Conservation (phyloP, 192 early-diverging fungal species). For the Pecoramyces ruminantium region DNA sequence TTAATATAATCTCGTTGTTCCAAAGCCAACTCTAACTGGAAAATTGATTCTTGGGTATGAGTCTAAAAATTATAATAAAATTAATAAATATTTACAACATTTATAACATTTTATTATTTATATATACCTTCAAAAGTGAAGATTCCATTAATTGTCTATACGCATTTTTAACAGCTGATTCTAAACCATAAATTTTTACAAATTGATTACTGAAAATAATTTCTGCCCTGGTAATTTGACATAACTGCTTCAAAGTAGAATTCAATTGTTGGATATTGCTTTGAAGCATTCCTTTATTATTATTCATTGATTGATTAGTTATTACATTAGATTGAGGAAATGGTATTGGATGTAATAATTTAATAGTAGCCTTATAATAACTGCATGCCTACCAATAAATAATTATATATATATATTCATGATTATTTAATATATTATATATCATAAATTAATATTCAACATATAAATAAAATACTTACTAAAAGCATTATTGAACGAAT, state of each 20-base stretch:
- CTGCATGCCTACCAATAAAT: neutral
- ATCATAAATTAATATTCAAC: too few species aligned
- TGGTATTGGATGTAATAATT: neutral
- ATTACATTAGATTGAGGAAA: constrained; percentile 9
- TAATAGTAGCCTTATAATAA: neutral
- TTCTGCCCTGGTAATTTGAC: constrained; percentile 38
- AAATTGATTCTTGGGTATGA: constrained; percentile 41
- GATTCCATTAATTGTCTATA: constrained; percentile 34
- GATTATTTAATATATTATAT: too few species aligned
- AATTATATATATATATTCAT: too few species aligned
- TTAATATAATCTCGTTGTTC: constrained; percentile 75
- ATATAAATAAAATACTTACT: constrained; percentile 14
- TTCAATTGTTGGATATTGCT: constrained; percentile 18
- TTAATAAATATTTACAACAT: too few species aligned
- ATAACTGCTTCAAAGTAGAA: constrained; percentile 16
- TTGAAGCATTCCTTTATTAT: constrained; percentile 2
- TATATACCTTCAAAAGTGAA: constrained; percentile 17
- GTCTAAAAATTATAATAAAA: too few species aligned
- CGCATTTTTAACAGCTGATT: constrained; percentile 36
- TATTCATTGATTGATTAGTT: constrained; percentile 11
- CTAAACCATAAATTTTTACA: constrained; percentile 54
- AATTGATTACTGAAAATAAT: constrained; percentile 34
- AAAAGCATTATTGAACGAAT: constrained; percentile 49
- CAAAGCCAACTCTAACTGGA: constrained; percentile 54
- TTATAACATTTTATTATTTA: too few species aligned